phyloP scores from a whole-genome alignment of 2,329 filamentous ascomycete genomes.

The Fusarium sp. region DNA sequence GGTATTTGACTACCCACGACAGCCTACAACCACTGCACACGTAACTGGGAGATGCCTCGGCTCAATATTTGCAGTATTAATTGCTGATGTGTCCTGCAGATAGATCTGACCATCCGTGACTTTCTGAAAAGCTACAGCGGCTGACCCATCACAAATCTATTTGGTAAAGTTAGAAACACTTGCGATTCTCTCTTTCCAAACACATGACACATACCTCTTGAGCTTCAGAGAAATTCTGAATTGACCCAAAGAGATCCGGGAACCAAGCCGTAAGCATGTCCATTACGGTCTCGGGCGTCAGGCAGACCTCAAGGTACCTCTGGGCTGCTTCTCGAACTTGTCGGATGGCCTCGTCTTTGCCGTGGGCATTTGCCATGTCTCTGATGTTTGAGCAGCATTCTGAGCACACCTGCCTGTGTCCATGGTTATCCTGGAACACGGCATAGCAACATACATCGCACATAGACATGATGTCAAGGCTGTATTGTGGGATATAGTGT shows the following conservation, averaged over 20 bases:
- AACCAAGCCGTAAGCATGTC: not conserved
- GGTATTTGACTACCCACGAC: not conserved
- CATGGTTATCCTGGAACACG: not conserved
- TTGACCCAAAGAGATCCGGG: not conserved
- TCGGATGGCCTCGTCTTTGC: not conserved
- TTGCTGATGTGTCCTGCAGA: not conserved
- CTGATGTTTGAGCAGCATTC: not conserved
- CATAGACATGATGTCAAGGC: not conserved
- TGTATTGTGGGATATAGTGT: not conserved
- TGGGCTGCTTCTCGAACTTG: not conserved
- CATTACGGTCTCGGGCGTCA: not conserved
- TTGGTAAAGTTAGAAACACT: not conserved
- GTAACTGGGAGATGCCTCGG: not conserved
- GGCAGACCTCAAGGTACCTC: not conserved
- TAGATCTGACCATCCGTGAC: not conserved
- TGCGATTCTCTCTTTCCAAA: not conserved
- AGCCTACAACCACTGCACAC: not conserved
- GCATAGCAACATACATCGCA: not conserved
- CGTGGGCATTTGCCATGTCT: not conserved
- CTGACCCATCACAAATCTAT: not conserved
- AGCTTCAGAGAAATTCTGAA: not conserved
- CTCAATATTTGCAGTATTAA: not conserved
- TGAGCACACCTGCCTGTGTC: not conserved
- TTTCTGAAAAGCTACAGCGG: not conserved
- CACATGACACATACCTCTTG: not conserved